These are phyloP conservation scores for Aleurites moluccanus DNA, from an alignment of 441 rosid genomes.

Conservation along the genomic window DNA sequence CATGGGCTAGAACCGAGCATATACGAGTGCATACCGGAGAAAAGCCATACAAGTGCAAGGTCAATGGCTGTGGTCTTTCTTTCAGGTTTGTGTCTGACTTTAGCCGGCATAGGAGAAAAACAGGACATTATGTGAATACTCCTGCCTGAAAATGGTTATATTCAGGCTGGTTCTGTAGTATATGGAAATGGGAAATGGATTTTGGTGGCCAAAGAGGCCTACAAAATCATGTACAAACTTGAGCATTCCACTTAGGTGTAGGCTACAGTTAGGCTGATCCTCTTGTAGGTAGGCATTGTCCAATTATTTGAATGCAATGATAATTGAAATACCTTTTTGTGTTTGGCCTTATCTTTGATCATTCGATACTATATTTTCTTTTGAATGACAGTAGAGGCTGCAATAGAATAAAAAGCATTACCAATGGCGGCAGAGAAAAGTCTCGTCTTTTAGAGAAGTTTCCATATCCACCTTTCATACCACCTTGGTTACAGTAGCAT, in stretches of 20 bases:
- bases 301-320: slow-evolving; percentile 34
- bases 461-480: no score
- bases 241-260: slow-evolving; percentile 27
- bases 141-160: slow-evolving; percentile 27
- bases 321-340: slow-evolving; percentile 24
- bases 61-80: slow-evolving; percentile 73
- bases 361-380: background rate
- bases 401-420: background rate
- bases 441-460: no score
- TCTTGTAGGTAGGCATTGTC: slow-evolving; percentile 38
- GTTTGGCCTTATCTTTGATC: background rate
- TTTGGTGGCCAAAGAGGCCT: slow-evolving; percentile 30
- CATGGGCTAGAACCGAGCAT: slow-evolving; percentile 99
- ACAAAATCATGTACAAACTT: slow-evolving; percentile 32
- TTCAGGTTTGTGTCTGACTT: slow-evolving; percentile 96
- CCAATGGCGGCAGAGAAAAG: background rate
- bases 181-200: slow-evolving; percentile 20
- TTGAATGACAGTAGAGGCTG: slow-evolving; percentile 1
- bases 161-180: slow-evolving; percentile 25
- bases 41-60: slow-evolving; percentile 84
- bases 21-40: slow-evolving; percentile 93
- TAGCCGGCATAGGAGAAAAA: slow-evolving; percentile 91
- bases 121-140: slow-evolving; percentile 64
- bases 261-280: slow-evolving; percentile 36
- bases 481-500: no score